phyloP scores from a whole-genome alignment of 176 grass and related monocot species.

The Saccharum spontaneum region DNA sequence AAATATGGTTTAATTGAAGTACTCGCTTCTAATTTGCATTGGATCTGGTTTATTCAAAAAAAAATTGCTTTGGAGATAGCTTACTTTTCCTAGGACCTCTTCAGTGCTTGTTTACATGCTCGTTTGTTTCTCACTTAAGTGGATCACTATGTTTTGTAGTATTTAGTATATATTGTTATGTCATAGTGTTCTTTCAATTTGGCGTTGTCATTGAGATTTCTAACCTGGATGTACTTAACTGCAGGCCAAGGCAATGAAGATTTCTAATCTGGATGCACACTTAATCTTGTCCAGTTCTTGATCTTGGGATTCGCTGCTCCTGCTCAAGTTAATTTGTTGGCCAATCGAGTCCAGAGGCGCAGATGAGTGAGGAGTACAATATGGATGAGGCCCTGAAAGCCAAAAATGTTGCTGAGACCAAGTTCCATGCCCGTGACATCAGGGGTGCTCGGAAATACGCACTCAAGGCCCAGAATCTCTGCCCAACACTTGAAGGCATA shows the following conservation, averaged over 20 bases:
- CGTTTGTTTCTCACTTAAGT: neutral
- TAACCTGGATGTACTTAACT: neutral
- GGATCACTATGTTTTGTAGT: neutral
- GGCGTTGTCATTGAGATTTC: neutral
- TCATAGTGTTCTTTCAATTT: neutral
- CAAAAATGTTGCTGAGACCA: constrained; percentile 68
- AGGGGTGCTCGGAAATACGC: constrained; percentile 71
- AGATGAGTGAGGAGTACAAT: constrained; percentile 68
- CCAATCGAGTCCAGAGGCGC: constrained; percentile 25
- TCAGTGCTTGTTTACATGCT: neutral
- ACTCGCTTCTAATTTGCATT: too few relatives aligned
- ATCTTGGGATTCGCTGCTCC: constrained; percentile 12
- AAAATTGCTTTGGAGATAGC: too few relatives aligned
- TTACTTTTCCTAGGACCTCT: neutral
- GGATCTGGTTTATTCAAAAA: too few relatives aligned
- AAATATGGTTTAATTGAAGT: too few relatives aligned
- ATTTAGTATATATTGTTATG: neutral
- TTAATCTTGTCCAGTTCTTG: constrained; percentile 27
- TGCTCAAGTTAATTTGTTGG: constrained; percentile 22
- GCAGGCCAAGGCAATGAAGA: constrained; percentile 21
- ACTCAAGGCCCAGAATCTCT: constrained; percentile 80
- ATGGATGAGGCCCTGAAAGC: constrained; percentile 80
- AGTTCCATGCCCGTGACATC: constrained; percentile 63
- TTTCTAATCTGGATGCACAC: neutral
- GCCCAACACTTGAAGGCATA: constrained; percentile 80